Percentiles rank a stretch among this genome's conserved stretches.
phyloP scores from a whole-genome alignment of 2,329 filamentous ascomycete genomes.

The Blastomyces emzantsi region DNA sequence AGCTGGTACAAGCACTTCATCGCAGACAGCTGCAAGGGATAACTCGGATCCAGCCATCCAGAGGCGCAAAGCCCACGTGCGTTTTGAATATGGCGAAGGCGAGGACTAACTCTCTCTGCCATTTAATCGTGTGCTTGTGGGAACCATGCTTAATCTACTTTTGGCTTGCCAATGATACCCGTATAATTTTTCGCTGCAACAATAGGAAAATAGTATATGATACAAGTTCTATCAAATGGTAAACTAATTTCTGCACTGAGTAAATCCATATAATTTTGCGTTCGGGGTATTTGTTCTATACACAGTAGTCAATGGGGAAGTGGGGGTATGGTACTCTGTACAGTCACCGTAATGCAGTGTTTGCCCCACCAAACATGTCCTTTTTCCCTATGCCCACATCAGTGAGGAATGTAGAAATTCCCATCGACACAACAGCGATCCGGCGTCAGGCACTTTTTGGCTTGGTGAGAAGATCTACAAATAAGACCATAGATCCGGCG shows the following conservation, averaged over 20 bases:
- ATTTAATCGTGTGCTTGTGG: background rate
- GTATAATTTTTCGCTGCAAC: background rate
- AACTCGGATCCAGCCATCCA: conserved; percentile 6
- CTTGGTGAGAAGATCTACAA: background rate
- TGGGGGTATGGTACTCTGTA: background rate
- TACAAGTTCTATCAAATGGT: background rate
- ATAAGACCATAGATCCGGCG: background rate
- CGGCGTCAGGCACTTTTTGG: background rate
- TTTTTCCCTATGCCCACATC: background rate
- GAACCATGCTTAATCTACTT: background rate
- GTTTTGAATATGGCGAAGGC: conserved; percentile 7
- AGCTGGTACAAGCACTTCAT: conserved; percentile 6
- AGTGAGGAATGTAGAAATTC: background rate
- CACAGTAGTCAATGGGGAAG: background rate
- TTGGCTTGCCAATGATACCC: background rate
- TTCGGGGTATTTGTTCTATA: too few relatives aligned
- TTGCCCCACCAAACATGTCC: background rate
- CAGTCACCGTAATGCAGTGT: background rate
- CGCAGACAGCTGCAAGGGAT: conserved; percentile 4
- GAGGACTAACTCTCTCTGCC: background rate
- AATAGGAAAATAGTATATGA: background rate
- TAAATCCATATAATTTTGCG: too few relatives aligned
- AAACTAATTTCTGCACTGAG: too few relatives aligned
- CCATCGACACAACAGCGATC: background rate
- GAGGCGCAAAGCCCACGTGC: conserved; percentile 5